Base-by-base conservation (phyloP, 2,329 filamentous ascomycete genomes). In the Rhytidhysteron rufulum region DNA sequence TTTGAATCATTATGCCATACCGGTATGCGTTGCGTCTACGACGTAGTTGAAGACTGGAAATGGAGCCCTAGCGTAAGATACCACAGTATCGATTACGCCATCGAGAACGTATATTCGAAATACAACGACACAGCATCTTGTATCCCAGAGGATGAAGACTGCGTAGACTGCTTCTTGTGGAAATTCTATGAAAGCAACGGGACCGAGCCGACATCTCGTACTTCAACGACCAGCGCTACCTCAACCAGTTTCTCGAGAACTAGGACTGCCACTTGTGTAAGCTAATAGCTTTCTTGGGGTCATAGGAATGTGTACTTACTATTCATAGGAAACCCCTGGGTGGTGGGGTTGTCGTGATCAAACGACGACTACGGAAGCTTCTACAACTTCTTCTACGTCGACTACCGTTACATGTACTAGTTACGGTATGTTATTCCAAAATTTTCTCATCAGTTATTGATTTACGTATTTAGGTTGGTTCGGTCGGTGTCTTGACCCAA, bases 331-430 rank as follows among this genome's bases (percentile, higher is more conserved):
- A 37, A 64, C 61, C 2, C 61, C 61, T 16, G 61, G 61, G 1
- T 64, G 61, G 61, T 64, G 61, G 61, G 61, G 61, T 15, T 64
- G 61, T 25, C 49, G 54, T 32, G 62, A 66, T 34, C 46, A 58
- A 32, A 60, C 53, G 2, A 58, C 53, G 0, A 48, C 49, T 18
- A 54, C 49, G 4, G 47, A 49, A 6, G 55, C 55, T 15, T 49
- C 53, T 3, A 52, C 55, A 4, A 43, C 43, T 7, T 50, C 53
- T 19, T 44, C 47, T 34, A 35, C 48, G 9, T 54, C 56, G 0
- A 55, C 52, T 2, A 62, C 56, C 13, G 32, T 38, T 2, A 37
- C 33, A 5, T 64, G 60, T 27, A 57, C 57, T 15, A n/a, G 25
- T 17, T 21, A 16, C 33, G 21, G 33, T 36, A 13, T 58, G 46